Percentiles rank a stretch among this genome's conserved stretches.
Conservation (phyloP, 2,329 filamentous ascomycete genomes). For the Pseudogymnoascus verrucosus region DNA sequence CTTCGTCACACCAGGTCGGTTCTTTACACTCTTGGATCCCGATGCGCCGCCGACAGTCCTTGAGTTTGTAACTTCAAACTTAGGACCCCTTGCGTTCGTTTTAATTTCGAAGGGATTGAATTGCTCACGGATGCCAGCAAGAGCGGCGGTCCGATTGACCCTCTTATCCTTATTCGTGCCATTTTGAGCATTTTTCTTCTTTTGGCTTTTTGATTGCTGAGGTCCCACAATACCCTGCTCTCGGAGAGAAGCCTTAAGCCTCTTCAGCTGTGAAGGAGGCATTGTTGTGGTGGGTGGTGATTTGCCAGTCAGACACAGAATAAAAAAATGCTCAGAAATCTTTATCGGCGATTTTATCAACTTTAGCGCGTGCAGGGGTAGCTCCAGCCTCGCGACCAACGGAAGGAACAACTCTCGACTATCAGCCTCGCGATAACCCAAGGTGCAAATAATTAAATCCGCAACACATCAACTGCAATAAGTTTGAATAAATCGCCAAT, state of each 20-base stretch:
- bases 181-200: conserved; percentile 63
- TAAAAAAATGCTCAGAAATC: conserved; percentile 21
- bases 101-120: conserved; percentile 99
- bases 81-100: conserved; percentile 65
- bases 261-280: conserved; percentile 94
- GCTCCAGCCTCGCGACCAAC: not conserved
- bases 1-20: conserved; percentile 76
- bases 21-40: conserved; percentile 51
- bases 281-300: conserved; percentile 41
- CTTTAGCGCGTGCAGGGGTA: conserved; percentile 9
- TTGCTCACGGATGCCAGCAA: conserved; percentile 82
- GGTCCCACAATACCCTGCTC: conserved; percentile 87
- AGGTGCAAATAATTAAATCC: not conserved
- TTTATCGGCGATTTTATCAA: conserved; percentile 3
- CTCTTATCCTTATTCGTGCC: conserved; percentile 63
- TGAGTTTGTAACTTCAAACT: conserved; percentile 75
- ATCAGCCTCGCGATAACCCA: not conserved
- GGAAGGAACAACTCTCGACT: not conserved
- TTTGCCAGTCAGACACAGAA: not conserved
- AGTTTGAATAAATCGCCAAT: not conserved
- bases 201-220: conserved; percentile 92
- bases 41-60: conserved; percentile 42
- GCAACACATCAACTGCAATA: not conserved
- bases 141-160: conserved; percentile 65
- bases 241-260: conserved; percentile 81